These are phyloP conservation scores for Odontarrhena argentea DNA, from an alignment of 345 rosid species.

Conservation along the genomic window DNA sequence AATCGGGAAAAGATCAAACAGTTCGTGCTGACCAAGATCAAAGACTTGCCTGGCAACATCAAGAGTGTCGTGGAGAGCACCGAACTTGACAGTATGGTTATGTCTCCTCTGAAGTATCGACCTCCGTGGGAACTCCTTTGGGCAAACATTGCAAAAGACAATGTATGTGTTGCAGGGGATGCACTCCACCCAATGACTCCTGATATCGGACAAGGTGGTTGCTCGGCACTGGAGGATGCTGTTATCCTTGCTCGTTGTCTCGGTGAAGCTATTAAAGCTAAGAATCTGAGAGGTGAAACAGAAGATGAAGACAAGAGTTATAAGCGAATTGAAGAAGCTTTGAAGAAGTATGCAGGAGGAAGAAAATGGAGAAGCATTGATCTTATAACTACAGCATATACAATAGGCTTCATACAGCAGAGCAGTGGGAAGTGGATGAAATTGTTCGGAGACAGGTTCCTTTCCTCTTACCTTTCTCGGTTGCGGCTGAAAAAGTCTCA, in stretches of 20 bases:
- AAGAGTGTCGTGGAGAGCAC: constrained; percentile 48
- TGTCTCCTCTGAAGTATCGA: constrained; percentile 45
- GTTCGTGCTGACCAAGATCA: constrained; percentile 48
- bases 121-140: constrained; percentile 64
- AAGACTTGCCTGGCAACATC: constrained; percentile 42
- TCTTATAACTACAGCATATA: constrained; percentile 49
- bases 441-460: constrained; percentile 49
- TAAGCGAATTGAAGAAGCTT: constrained; percentile 46
- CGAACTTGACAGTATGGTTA: constrained; percentile 38
- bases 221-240: constrained; percentile 68
- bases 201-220: constrained; percentile 72
- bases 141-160: constrained; percentile 60
- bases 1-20: constrained; percentile 47
- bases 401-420: constrained; percentile 58
- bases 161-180: constrained; percentile 68
- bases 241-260: constrained; percentile 69
- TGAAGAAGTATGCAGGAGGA: constrained; percentile 50
- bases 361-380: constrained; percentile 77
- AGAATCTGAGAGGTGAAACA: constrained; percentile 14
- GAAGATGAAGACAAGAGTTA: constrained; percentile 35
- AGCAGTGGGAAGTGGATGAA: constrained; percentile 41
- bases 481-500: constrained; percentile 44
- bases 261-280: constrained; percentile 45
- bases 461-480: constrained; percentile 39
- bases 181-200: constrained; percentile 82